Conservation (phyloP, 1,139 yeast genomes). For the Hansenula lynferdii region DNA sequence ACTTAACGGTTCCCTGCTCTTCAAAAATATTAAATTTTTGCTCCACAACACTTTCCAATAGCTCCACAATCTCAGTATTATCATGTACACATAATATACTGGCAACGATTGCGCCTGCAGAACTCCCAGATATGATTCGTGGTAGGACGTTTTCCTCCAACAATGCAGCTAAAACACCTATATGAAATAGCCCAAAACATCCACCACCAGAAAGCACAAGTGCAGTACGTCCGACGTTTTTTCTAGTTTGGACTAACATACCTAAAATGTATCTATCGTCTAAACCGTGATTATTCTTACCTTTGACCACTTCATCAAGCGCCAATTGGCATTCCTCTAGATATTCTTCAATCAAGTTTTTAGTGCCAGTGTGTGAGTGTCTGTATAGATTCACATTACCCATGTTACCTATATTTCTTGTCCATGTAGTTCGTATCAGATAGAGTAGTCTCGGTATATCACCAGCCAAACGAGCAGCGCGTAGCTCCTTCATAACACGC, state of each 20-base stretch:
- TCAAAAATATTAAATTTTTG: conserved; percentile 70
- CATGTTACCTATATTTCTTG: conserved; percentile 81
- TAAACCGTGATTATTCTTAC: conserved; percentile 34
- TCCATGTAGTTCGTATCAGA: conserved; percentile 79
- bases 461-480: conserved; percentile 48
- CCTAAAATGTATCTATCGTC: conserved; percentile 70
- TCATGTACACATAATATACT: conserved; percentile 79
- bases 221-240: conserved; percentile 92
- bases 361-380: conserved; percentile 84
- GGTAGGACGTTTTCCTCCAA: conserved; percentile 76
- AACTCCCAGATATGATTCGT: conserved; percentile 87
- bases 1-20: conserved; percentile 34
- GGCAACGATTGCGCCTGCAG: conserved; percentile 96
- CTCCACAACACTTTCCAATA: conserved; percentile 50
- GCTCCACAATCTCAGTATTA: conserved; percentile 61
- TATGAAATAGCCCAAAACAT: conserved; percentile 87
- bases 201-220: conserved; percentile 93
- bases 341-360: conserved; percentile 75
- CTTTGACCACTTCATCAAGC: conserved; percentile 35
- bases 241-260: conserved; percentile 81
- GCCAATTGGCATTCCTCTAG: conserved; percentile 69
- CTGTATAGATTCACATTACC: conserved; percentile 76
- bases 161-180: conserved; percentile 83
- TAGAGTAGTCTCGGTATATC: conserved; percentile 64
- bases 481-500: conserved; percentile 51